These are phyloP conservation scores for Trebouxia sp. DNA, from an alignment of 139 green algal species.

Conservation along the genomic window DNA sequence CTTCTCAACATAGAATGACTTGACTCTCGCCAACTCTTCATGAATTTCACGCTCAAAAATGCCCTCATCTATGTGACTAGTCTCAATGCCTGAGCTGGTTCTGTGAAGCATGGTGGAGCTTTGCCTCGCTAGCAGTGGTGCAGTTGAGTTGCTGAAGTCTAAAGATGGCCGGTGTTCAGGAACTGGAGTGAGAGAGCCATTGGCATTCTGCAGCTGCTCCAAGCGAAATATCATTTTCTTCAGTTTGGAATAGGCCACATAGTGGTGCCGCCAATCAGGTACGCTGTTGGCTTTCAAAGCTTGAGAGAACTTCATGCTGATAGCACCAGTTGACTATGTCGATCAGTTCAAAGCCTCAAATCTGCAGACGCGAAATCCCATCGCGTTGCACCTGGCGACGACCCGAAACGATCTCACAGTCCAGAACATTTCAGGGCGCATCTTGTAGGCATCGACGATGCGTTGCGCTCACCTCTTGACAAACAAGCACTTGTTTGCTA, in stretches of 20 bases:
- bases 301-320: conserved; percentile 50
- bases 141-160: neutral
- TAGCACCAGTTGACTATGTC: neutral
- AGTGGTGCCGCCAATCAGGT: conserved; percentile 64
- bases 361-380: too few species aligned
- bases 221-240: conserved; percentile 64
- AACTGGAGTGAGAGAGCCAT: conserved; percentile 1
- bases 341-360: neutral
- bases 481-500: too few species aligned
- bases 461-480: too few species aligned
- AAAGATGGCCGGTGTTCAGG: neutral
- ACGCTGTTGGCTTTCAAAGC: conserved; percentile 69
- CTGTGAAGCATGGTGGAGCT: neutral
- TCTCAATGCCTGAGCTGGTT: conserved; percentile 1
- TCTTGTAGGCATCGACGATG: too few species aligned
- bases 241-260: conserved; percentile 64
- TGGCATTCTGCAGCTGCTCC: conserved; percentile 15
- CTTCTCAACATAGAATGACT: conserved; percentile 55
- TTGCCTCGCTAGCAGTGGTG: neutral
- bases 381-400: too few species aligned
- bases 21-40: conserved; percentile 48
- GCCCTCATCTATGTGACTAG: conserved; percentile 11
- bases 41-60: conserved; percentile 51
- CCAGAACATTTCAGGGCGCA: too few species aligned
- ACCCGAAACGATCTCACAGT: too few species aligned